Base-by-base conservation (phyloP, 805 yeast species). In the Saccharomycopsis olivae region DNA sequence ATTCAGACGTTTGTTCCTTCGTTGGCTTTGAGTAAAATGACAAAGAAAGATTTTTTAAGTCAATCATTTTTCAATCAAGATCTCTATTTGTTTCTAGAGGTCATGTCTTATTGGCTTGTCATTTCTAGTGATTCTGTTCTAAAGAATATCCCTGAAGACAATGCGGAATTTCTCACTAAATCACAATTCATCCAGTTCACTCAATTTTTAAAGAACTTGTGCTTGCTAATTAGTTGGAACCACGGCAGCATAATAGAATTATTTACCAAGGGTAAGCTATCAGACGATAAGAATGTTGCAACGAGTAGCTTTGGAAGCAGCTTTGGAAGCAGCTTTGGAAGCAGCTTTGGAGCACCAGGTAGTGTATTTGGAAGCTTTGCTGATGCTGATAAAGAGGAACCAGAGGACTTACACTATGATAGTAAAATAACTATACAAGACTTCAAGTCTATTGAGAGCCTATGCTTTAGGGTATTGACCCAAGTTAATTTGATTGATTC, bases 121-220 rank as follows among this genome's bases (percentile, higher is more conserved):
- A 73, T 82, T 6, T 69, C 83, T 2, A 78, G 74, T 47, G 94
- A 83, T 51, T 58, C 62, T 9, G 88, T 78, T 48, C 57, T 78
- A 8, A 24, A 29, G 24, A 35, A 41, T 21, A 18, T 37, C 9
- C 37, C 29, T 3, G 29, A 35, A 9, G 24, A 17, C 4, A 39
- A 36, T 21, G 28, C 15, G 3, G 54, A 59, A 21, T 63, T 71
- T 25, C 55, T 76, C 13, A 49, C 58, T 4, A 47, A 53, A 38
- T 61, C 51, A 2, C 65, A 66, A 33, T 68, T 70, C 14, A 43
- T 47, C 2, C 50, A 57, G 0, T 63, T 78, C 38, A 57, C 75
- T 2, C 39, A 49, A 2, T 73, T 79, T 42, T 57, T 79, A 37
- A 71, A 71, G 44, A 58, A 59, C 20, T 55, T 75, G 16, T 69